Conservation (phyloP, 768 basidiomycete species). For the Myochromella boudieri region DNA sequence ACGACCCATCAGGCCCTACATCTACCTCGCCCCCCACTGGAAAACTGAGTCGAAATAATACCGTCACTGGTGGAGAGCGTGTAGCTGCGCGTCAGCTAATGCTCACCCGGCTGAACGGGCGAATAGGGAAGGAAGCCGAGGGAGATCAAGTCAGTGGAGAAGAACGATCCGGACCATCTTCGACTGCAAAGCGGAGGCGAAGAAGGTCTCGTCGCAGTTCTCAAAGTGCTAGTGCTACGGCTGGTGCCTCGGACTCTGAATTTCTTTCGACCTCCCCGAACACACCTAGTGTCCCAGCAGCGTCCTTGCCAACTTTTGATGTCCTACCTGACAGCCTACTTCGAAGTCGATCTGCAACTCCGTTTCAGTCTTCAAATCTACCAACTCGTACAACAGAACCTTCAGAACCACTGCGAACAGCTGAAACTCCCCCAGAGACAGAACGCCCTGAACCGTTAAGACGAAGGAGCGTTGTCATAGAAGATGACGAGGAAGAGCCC, state of each 20-base stretch:
- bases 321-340: conserved; percentile 29
- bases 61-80: conserved; percentile 80
- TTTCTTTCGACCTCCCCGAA: conserved; percentile 51
- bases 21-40: conserved; percentile 44
- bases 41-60: conserved; percentile 69
- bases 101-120: conserved; percentile 60
- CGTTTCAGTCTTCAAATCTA: conserved; percentile 35
- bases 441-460: conserved; percentile 42
- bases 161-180: conserved; percentile 44
- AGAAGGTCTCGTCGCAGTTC: conserved; percentile 55
- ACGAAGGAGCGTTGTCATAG: conserved; percentile 65
- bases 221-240: conserved; percentile 39
- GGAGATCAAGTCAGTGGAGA: conserved; percentile 64
- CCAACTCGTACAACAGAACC: conserved; percentile 30
- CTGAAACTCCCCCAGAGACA: conserved; percentile 22
- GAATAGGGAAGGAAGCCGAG: conserved; percentile 60
- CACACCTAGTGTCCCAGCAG: conserved; percentile 57
- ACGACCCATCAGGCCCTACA: conserved; percentile 57
- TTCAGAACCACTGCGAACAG: conserved; percentile 20
- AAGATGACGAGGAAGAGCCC: conserved; percentile 66
- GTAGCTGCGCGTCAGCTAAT: conserved; percentile 69
- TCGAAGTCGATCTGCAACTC: conserved; percentile 43
- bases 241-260: conserved; percentile 56
- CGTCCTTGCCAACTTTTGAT: conserved; percentile 47
- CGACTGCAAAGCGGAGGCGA: conserved; percentile 54